Evolutionary conservation across 805 yeast species (phyloP), one percentile per base, ranked within the genome.

Genomic region (Starmera amethionina): DNA sequence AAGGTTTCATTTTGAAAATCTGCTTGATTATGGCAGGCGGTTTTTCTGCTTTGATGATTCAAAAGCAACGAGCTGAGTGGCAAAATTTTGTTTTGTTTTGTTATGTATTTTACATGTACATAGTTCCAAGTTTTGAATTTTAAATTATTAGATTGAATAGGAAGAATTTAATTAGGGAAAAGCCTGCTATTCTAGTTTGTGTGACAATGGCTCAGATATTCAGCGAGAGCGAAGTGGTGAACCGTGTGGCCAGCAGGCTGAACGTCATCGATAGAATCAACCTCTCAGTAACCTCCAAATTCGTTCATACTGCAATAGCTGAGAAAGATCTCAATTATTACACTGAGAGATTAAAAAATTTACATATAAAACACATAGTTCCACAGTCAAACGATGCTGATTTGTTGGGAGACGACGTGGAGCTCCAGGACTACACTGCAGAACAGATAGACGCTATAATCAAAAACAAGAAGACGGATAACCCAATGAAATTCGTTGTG

Each of bases 1-100:
- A 82, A 4, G 96, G 87, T 52, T 77, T 79, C 71, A 73, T 70
- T 25, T 49, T 39, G 30, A 10, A 7, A 30, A 15, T 33, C 8
- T 12, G 6, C 22, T 16, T 32, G 36, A 27, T 19, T 34, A 39
- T 15, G 18, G 18, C 4, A 3, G 18, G 18, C 4, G 18, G 18
- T 16, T 16, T 16, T 3, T 16, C 18, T 16, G 18, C 18, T 16
- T 16, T 16, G 4, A 16, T 3, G 18, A 16, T 16, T 16, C 18
- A 16, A 4, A 16, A 16, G 18, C 18, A 16, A 16, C 18, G 18
- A 16, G 18, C 4, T 16, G 18, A 16, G 18, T 16, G 18, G 18
- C 18, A 16, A 16, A 16, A 16, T 16, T 16, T 4, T 16, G 18
- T 4, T 16, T 16, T 16, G 18, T 16, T 16, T 16, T 16, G 18